A percentile compares a stretch with the other conserved stretches of the same genome.
These are phyloP conservation scores for Phialophora expanda DNA, from an alignment of 2,329 filamentous ascomycete genomes.

Conservation along the genomic window DNA sequence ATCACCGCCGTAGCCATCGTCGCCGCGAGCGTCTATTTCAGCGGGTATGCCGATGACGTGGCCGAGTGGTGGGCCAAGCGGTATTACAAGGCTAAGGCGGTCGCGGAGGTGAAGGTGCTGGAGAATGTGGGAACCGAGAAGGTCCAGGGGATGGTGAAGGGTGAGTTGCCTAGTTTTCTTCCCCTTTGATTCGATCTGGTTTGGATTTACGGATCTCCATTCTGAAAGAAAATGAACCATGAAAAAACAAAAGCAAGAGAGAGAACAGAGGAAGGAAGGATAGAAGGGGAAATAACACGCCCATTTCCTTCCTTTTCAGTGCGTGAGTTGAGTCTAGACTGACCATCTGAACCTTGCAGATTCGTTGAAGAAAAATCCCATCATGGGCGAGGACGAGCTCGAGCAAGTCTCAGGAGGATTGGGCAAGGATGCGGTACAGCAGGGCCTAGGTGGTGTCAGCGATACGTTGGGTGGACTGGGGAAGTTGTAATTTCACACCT, in stretches of 20 bases:
- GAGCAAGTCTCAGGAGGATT: conserved; percentile 28
- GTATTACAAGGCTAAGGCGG: conserved; percentile 33
- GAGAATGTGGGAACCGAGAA: conserved; percentile 28
- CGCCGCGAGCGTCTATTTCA: conserved; percentile 26
- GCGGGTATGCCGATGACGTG: conserved; percentile 30
- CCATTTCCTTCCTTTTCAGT: not conserved
- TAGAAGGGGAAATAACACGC: not conserved
- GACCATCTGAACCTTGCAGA: conserved; percentile 14
- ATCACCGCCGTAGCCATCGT: conserved; percentile 26
- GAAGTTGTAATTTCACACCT: conserved; percentile 17
- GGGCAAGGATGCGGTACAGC: conserved; percentile 26
- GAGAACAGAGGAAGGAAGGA: no score
- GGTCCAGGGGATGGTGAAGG: conserved; percentile 26
- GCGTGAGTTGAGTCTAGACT: conserved; percentile 9
- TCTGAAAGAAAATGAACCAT: no score
- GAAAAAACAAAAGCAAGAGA: no score
- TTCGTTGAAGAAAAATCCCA: conserved; percentile 34
- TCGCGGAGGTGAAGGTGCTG: conserved; percentile 31
- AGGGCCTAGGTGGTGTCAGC: conserved; percentile 31
- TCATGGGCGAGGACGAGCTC: conserved; percentile 30
- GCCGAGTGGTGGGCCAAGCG: conserved; percentile 29
- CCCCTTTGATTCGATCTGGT: not conserved
- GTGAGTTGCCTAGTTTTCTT: conserved; percentile 18
- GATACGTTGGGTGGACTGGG: conserved; percentile 24
- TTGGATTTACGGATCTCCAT: no score